A percentile compares a stretch with the other conserved stretches of the same genome.
phyloP scores from a whole-genome alignment of 2,329 filamentous ascomycete species.

The Teratosphaeriaceae sp. region DNA sequence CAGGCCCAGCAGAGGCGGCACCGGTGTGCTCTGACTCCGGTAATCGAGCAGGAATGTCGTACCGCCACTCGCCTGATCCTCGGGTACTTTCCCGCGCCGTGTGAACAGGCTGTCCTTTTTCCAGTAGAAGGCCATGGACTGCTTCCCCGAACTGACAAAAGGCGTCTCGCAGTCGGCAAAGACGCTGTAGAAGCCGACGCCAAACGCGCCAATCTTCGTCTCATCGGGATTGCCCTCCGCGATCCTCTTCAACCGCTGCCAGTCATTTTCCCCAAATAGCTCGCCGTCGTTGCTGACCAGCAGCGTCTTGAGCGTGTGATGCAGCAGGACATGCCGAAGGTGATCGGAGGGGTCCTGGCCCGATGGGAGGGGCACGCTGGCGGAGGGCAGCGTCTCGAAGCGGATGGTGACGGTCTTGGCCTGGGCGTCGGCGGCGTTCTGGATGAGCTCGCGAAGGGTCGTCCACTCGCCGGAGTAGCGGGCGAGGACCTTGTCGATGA shows the following conservation, averaged over 20 bases:
- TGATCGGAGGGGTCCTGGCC: constrained; percentile 62
- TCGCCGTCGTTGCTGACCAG: constrained; percentile 89
- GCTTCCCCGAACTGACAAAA: constrained; percentile 84
- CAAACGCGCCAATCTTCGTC: constrained; percentile 97
- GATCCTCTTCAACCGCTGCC: constrained; percentile 88
- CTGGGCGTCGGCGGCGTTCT: constrained; percentile 96
- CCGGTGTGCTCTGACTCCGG: constrained; percentile 75
- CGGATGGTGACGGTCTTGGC: constrained; percentile 84
- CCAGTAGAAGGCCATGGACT: constrained; percentile 99
- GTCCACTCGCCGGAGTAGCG: constrained; percentile 95
- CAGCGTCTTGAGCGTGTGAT: constrained; percentile 82
- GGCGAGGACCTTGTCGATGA: constrained; percentile 97
- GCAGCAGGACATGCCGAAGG: constrained; percentile 73
- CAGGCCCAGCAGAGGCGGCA: constrained; percentile 79
- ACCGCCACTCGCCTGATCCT: constrained; percentile 47
- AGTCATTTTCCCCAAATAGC: constrained; percentile 83
- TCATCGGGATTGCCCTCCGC: constrained; percentile 99
- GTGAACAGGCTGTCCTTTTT: constrained; percentile 98
- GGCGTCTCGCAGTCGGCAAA: constrained; percentile 98
- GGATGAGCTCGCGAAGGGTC: constrained; percentile 82
- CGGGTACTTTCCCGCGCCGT: constrained; percentile 66
- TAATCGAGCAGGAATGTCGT: constrained; percentile 96
- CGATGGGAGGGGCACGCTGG: constrained; percentile 61
- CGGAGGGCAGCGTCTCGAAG: constrained; percentile 85
- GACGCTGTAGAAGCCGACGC: constrained; percentile 97